Evolutionary conservation across 768 basidiomycete genomes (phyloP), one percentile per base, ranked within the genome.

Genomic region (Omphalotus guepiniiformis): DNA sequence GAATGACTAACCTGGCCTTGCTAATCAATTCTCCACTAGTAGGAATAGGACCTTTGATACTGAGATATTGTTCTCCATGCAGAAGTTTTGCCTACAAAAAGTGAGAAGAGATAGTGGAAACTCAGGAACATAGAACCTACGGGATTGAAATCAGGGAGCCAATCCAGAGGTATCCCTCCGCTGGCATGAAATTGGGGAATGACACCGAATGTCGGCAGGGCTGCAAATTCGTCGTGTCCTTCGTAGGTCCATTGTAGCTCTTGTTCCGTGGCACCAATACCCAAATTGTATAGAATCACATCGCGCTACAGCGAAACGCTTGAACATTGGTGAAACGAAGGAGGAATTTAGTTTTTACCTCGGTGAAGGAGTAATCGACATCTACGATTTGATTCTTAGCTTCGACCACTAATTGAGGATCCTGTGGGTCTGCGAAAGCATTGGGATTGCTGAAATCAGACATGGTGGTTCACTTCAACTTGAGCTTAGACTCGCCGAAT

Each of bases 21-120:
- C 76, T 94, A 25, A 91, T 73, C 18, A 98, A 71, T 18, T 85
- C 80, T 0, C 82, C 95, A 50, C 75, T 82, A 0, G 91, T 91
- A 1, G 95, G 94, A 50, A 98, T 88, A 0, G 88, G 83, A 2
- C 71, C 82, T 57, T 88, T 85, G 63, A 99, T 90, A 51, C 81
- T 77, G 55, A 99, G 70, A 65, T 91, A 98, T 59, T 98, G 96
- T 62, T 99, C 96, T 37, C 96, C 96, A 62, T 99, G 96, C 15
- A 99, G 78, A n/a, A 99, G 74, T 67, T 92, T 97, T 39, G 93
- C 91, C 91, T 93, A 51, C 2, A 40, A 35, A 18, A 6, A 39
- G 13, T 6, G 29, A 42, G 13, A 26, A 32, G 18, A 40, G 15
- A 42, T 13, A 15, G 36, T 25, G 37, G 27, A 16, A 22, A 6